Evolutionary conservation across 331 rosid species (phyloP).

Genomic region (Malus hybrid): DNA sequence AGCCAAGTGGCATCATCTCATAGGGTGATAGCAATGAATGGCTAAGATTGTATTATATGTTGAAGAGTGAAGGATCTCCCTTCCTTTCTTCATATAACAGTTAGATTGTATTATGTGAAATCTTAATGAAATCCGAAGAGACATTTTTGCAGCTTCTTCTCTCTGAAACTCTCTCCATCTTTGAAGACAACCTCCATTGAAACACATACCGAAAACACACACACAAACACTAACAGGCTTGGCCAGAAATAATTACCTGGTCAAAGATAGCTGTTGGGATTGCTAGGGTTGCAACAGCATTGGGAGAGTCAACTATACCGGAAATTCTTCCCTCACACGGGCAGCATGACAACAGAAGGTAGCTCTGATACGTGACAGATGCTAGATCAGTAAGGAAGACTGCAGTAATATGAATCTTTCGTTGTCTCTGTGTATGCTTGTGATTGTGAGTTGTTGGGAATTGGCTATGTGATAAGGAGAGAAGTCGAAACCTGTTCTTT

Average conservation of each 20-base stretch:
- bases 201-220: too few species aligned
- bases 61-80: too few species aligned
- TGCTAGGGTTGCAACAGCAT: constrained; percentile 78
- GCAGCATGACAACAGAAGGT: constrained; percentile 66
- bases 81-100: too few species aligned
- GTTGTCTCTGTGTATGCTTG: background rate
- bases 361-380: constrained; percentile 34
- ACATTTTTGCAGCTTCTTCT: too few species aligned
- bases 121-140: too few species aligned
- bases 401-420: background rate
- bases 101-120: too few species aligned
- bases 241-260: constrained; percentile 35
- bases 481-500: constrained; percentile 60
- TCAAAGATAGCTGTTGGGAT: constrained; percentile 79
- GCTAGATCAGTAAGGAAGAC: background rate
- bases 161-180: too few species aligned
- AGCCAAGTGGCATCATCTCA: too few species aligned
- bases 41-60: too few species aligned
- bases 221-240: too few species aligned
- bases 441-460: background rate
- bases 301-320: constrained; percentile 78
- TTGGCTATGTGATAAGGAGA: background rate
- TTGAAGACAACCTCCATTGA: too few species aligned
- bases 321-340: constrained; percentile 90
- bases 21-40: too few species aligned